Evolutionary conservation across 2,329 filamentous ascomycete genomes (phyloP).

Genomic region (Tolypocladium capitatum): DNA sequence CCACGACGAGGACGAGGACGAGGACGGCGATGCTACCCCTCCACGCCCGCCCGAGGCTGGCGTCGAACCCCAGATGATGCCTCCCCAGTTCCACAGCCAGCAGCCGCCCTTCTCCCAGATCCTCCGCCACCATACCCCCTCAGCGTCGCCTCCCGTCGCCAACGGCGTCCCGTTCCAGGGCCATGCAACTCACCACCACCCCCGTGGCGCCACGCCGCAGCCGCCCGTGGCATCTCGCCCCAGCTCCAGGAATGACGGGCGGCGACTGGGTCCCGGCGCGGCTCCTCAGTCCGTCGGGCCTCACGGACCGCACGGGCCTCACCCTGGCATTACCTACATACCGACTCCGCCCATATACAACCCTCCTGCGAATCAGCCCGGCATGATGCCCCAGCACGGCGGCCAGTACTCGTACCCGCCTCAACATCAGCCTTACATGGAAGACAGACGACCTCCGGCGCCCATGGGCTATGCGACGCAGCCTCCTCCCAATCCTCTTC

Average conservation of each 20-base stretch:
- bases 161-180: conserved; percentile 61
- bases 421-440: conserved; percentile 50
- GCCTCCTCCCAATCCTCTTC: conserved; percentile 34
- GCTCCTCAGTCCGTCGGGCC: conserved; percentile 49
- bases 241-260: conserved; percentile 66
- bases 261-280: conserved; percentile 62
- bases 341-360: conserved; percentile 79
- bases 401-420: conserved; percentile 24
- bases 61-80: conserved; percentile 47
- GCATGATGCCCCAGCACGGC: conserved; percentile 24
- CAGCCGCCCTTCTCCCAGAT: conserved; percentile 61
- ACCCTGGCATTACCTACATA: conserved; percentile 63
- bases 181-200: conserved; percentile 23
- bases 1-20: conserved; percentile 74
- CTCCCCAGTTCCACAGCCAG: conserved; percentile 56
- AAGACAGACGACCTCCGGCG: conserved; percentile 63
- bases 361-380: conserved; percentile 29
- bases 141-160: conserved; percentile 75
- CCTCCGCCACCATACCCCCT: conserved; percentile 68
- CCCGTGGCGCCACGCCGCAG: conserved; percentile 69
- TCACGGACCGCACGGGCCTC: conserved; percentile 39
- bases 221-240: conserved; percentile 52
- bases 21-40: conserved; percentile 56
- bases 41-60: conserved; percentile 47
- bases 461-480: conserved; percentile 53